Conservation (phyloP, 2,329 filamentous ascomycete species). For the Aspergillus uvarum region DNA sequence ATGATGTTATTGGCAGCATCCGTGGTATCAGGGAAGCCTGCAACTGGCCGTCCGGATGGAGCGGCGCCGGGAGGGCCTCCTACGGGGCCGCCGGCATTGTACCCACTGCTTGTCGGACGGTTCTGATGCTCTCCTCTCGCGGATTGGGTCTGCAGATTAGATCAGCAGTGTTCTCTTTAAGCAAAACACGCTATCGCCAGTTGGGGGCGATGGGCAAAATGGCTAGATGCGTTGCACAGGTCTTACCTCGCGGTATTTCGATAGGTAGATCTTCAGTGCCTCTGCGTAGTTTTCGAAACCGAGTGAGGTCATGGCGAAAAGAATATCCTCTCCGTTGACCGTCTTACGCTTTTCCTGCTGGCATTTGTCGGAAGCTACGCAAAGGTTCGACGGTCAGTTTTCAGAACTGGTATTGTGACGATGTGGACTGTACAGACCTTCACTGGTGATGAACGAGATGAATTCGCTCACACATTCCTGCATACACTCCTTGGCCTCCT, state of each 20-base stretch:
- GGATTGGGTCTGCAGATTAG: constrained; percentile 68
- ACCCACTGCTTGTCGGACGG: constrained; percentile 54
- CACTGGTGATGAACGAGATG: constrained; percentile 98
- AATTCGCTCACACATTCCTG: constrained; percentile 99
- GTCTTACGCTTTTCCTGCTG: constrained; percentile 99
- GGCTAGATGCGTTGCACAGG: constrained; percentile 27
- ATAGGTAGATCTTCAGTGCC: constrained; percentile 95
- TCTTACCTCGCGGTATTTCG: constrained; percentile 95
- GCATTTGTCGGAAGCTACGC: constrained; percentile 86
- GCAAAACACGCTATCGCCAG: constrained; percentile 30
- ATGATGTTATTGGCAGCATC: constrained; percentile 48
- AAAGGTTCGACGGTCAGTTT: not conserved
- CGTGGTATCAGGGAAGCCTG: constrained; percentile 39
- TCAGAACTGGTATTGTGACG: not conserved
- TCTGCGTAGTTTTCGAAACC: constrained; percentile 99
- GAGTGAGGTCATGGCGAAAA: constrained; percentile 98
- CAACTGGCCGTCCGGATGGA: constrained; percentile 31
- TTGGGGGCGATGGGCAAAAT: constrained; percentile 14
- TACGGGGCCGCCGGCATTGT: constrained; percentile 41
- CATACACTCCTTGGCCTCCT: constrained; percentile 99
- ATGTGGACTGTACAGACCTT: constrained; percentile 64
- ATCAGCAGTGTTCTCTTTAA: constrained; percentile 29
- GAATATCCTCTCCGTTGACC: constrained; percentile 96
- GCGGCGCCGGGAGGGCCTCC: constrained; percentile 33
- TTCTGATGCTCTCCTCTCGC: constrained; percentile 67